A percentile compares a stretch with the other conserved stretches of the same genome.
phyloP scores from a whole-genome alignment of 2,329 filamentous ascomycete genomes.

The Sordariomycetes sp. region DNA sequence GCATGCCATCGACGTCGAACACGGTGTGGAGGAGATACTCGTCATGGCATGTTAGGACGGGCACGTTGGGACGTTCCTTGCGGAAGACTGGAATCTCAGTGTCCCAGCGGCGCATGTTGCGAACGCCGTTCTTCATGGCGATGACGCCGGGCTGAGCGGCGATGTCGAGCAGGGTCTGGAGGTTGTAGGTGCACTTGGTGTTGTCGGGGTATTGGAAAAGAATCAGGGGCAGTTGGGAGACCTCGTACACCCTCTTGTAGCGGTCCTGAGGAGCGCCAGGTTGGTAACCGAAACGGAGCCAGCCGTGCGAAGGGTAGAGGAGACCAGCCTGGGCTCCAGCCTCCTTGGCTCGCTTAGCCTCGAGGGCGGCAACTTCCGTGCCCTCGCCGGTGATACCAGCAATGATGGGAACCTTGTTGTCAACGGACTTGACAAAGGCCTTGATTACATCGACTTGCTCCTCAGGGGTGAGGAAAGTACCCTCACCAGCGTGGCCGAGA shows the following conservation, averaged over 20 bases:
- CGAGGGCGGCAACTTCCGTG: slow-evolving; percentile 40
- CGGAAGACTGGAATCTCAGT: slow-evolving; percentile 45
- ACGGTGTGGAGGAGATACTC: slow-evolving; percentile 42
- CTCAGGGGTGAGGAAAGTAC: slow-evolving; percentile 40
- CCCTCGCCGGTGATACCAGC: slow-evolving; percentile 44
- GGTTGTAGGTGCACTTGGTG: slow-evolving; percentile 41
- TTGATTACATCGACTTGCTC: slow-evolving; percentile 40
- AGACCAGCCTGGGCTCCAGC: slow-evolving; percentile 41
- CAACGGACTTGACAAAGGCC: slow-evolving; percentile 40
- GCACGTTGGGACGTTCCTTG: slow-evolving; percentile 34
- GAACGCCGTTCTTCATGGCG: slow-evolving; percentile 47
- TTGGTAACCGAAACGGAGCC: slow-evolving; percentile 46
- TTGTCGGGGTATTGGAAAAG: slow-evolving; percentile 45
- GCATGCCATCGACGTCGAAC: slow-evolving; percentile 43
- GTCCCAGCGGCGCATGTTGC: slow-evolving; percentile 48
- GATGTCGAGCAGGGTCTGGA: slow-evolving; percentile 43
- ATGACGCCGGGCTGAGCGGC: slow-evolving; percentile 41
- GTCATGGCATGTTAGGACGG: slow-evolving; percentile 41
- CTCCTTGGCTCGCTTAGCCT: slow-evolving; percentile 39
- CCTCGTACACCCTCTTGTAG: slow-evolving; percentile 39
- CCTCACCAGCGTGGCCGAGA: slow-evolving; percentile 44
- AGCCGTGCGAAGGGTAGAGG: slow-evolving; percentile 43
- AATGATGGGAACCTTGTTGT: slow-evolving; percentile 40
- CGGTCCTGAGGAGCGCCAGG: slow-evolving; percentile 40
- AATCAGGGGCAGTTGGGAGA: slow-evolving; percentile 37